A percentile compares a stretch with the other conserved stretches of the same genome.
These are phyloP conservation scores for Ganoderma boninense DNA, from an alignment of 1,284 basidiomycete species.

Conservation along the genomic window DNA sequence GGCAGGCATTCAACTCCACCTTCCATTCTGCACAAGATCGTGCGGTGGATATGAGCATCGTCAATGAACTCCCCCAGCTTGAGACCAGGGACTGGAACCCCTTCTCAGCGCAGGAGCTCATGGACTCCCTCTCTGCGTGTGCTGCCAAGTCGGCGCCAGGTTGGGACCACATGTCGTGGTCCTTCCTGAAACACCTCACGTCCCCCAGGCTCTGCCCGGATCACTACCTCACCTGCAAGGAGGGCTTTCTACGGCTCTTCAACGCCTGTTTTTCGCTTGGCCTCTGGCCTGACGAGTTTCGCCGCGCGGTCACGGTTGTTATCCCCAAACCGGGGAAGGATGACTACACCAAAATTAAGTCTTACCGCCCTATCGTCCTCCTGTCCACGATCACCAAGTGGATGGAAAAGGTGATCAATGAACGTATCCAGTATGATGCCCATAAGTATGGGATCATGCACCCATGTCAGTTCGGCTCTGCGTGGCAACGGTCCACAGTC, in stretches of 20 bases:
- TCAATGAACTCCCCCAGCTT: no score
- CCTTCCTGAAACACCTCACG: not conserved
- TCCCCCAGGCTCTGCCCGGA: no score
- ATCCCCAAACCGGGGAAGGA: not conserved
- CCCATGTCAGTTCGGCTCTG: not conserved
- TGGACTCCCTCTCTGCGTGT: not conserved
- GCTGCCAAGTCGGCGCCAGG: not conserved
- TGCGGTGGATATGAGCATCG: no score
- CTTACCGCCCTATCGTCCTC: not conserved
- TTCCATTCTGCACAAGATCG: not conserved
- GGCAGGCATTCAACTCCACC: not conserved
- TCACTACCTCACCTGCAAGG: not conserved
- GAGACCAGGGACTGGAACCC: not conserved
- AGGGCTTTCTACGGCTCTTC: not conserved
- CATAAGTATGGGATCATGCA: not conserved
- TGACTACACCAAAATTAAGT: not conserved
- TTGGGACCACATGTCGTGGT: not conserved
- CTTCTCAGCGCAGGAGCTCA: not conserved
- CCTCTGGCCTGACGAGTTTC: not conserved
- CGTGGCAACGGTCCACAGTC: not conserved
- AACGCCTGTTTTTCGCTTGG: not conserved
- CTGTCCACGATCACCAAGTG: not conserved
- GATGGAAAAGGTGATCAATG: not conserved
- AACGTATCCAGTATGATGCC: not conserved
- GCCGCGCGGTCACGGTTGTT: not conserved